Evolutionary conservation across 768 basidiomycete species (phyloP).

Genomic region (Crepidotus variabilis): DNA sequence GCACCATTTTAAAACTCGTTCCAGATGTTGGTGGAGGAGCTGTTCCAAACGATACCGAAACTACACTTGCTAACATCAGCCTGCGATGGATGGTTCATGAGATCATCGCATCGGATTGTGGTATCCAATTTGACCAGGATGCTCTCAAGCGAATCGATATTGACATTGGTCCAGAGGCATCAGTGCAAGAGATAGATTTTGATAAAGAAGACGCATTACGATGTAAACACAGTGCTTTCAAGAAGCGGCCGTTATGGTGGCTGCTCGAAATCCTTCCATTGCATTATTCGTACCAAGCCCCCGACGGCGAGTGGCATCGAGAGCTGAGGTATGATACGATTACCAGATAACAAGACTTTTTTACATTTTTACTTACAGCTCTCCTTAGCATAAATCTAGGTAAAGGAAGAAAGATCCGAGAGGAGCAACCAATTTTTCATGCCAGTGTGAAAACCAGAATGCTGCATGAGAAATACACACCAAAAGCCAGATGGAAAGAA

Average conservation of each 20-base stretch:
- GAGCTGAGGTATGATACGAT: slow-evolving; percentile 44
- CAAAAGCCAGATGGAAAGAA: slow-evolving; percentile 47
- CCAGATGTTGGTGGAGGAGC: slow-evolving; percentile 71
- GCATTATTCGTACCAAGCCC: slow-evolving; percentile 53
- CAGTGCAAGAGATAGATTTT: slow-evolving; percentile 14
- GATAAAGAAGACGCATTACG: slow-evolving; percentile 40
- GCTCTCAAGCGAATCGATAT: slow-evolving; percentile 46
- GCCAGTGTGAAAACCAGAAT: slow-evolving; percentile 59
- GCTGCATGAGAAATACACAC: slow-evolving; percentile 49
- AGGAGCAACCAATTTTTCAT: slow-evolving; percentile 54
- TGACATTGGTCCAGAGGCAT: slow-evolving; percentile 10
- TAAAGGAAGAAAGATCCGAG: slow-evolving; percentile 47
- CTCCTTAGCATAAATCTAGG: slow-evolving; percentile 49
- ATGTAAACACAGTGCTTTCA: slow-evolving; percentile 52
- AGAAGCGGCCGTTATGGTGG: slow-evolving; percentile 54
- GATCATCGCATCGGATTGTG: slow-evolving; percentile 51
- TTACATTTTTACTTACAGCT: background rate
- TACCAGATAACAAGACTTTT: background rate
- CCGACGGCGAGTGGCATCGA: slow-evolving; percentile 47
- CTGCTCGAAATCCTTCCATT: slow-evolving; percentile 65
- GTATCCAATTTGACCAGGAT: slow-evolving; percentile 50
- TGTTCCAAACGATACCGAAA: slow-evolving; percentile 36
- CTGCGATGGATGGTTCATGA: slow-evolving; percentile 82
- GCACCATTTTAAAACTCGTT: background rate
- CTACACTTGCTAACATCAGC: slow-evolving; percentile 54